Base-by-base conservation (phyloP, 2,329 filamentous ascomycete genomes). In the Grosmannia serpens region DNA sequence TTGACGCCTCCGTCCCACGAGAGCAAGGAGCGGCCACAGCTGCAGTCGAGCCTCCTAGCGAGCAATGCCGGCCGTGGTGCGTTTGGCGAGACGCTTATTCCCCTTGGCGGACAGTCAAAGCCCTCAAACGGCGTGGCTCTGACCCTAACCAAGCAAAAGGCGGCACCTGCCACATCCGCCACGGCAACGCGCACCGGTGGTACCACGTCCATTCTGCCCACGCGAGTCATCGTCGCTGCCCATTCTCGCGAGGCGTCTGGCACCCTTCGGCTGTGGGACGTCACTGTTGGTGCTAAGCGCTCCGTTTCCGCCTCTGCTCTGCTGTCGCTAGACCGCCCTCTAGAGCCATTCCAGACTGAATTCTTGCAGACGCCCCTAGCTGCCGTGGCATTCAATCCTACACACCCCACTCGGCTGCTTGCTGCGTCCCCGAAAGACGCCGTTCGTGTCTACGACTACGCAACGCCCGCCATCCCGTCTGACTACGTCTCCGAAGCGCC, bases 381-480 rank as follows among this genome's bases (percentile, higher is more conserved):
- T 20, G 73, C 74, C 58, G 77, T 86, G 58, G 76, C 80, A 0
- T 86, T 86, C 68, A 86, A 85, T 66, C 78, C 83, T 0, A 77
- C 77, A 17, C 75, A 82, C 62, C 72, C 76, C 1, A 81, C 78
- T 3, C 82, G 85, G 63, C 74, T 86, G 1, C 74, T 86, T 5
- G 74, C 78, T 10, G 77, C 84, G 26, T 76, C 81, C 31, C 73
- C 79, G 0, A 71, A 77, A 3, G 77, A 83, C 17, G 80, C 79
- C 9, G 79, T 82, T 26, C 77, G 83, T 44, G 76, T 86, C 60
- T 86, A 85, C 67, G 82, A 86, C 67, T 85, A 81, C 64, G 76
- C 77, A 2, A 66, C 74, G 7, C 71, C 82, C 3, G 77, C 81
- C 0, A 75, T 81, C 49, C 73, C 77, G 0, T 71, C 74, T 1